These are phyloP conservation scores for Echium plantagineum DNA, from an alignment of 257 asterid genomes.

Conservation along the genomic window DNA sequence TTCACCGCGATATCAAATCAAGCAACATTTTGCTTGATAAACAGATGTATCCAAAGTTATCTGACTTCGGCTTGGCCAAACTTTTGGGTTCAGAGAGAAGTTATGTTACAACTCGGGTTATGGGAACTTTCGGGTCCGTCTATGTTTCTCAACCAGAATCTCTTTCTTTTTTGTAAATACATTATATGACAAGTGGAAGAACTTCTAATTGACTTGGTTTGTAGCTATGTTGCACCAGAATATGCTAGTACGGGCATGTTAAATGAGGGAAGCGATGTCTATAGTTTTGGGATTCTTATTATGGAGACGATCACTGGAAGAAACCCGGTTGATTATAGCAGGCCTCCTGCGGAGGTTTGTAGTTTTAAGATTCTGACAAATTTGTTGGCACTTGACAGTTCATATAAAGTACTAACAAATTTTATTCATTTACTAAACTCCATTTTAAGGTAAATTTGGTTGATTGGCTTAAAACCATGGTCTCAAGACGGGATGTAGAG, in stretches of 20 bases:
- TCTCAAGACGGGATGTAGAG: slow-evolving; percentile 68
- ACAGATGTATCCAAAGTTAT: slow-evolving; percentile 83
- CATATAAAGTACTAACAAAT: too few species aligned
- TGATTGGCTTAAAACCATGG: slow-evolving; percentile 97
- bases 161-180: not conserved
- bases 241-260: slow-evolving; percentile 99
- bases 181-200: not conserved
- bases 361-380: too few species aligned
- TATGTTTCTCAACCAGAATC: not conserved
- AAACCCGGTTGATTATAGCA: slow-evolving; percentile 87
- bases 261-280: slow-evolving; percentile 84
- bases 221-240: slow-evolving; percentile 97
- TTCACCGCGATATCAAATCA: slow-evolving; percentile 96
- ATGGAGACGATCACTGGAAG: slow-evolving; percentile 90
- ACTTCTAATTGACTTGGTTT: slow-evolving; percentile 7
- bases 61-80: slow-evolving; percentile 97
- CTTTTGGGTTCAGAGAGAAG: slow-evolving; percentile 82
- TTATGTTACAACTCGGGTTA: slow-evolving; percentile 91
- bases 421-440: too few species aligned
- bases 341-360: slow-evolving; percentile 83
- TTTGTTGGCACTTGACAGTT: too few species aligned
- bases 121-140: slow-evolving; percentile 98
- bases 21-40: slow-evolving; percentile 90
- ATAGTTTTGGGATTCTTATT: slow-evolving; percentile 90
- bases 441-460: slow-evolving; percentile 76